Conservation (phyloP, 1,139 yeast species). For the Waltiozyma sp. region DNA sequence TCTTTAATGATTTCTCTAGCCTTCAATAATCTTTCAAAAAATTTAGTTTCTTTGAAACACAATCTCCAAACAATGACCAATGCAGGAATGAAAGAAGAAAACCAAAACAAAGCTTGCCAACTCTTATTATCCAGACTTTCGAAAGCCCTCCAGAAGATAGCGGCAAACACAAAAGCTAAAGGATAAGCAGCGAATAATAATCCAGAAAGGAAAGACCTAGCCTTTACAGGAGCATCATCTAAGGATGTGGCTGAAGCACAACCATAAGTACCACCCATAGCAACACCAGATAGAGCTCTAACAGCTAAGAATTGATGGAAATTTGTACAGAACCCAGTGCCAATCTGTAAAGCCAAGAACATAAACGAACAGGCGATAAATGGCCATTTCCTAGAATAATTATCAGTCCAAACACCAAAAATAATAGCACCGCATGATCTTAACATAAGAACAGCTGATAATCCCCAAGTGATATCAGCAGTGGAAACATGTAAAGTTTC, state of each 20-base stretch:
- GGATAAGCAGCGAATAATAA: constrained; percentile 35
- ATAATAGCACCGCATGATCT: constrained; percentile 49
- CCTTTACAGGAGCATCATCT: constrained; percentile 34
- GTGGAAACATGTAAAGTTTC: constrained; percentile 25
- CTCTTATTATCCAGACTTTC: constrained; percentile 19
- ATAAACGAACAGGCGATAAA: constrained; percentile 32
- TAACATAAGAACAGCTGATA: constrained; percentile 47
- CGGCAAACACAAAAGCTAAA: constrained; percentile 33
- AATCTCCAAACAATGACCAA: constrained; percentile 32
- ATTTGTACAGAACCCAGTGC: constrained; percentile 41
- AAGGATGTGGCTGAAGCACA: constrained; percentile 36
- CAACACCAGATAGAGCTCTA: constrained; percentile 37
- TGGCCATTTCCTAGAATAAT: constrained; percentile 46
- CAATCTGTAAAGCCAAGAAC: constrained; percentile 38
- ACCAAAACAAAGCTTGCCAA: constrained; percentile 49
- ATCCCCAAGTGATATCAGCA: constrained; percentile 44
- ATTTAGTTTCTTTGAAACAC: constrained; percentile 27
- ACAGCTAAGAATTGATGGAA: constrained; percentile 41
- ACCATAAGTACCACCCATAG: constrained; percentile 44
- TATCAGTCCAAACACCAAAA: constrained; percentile 43
- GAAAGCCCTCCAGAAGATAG: constrained; percentile 33
- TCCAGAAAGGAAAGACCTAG: constrained; percentile 35
- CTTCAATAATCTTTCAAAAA: constrained; percentile 20
- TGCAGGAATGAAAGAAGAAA: constrained; percentile 37
- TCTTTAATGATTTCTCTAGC: constrained; percentile 21